Percentiles rank a stretch among this genome's conserved stretches.
Evolutionary conservation across 2,329 filamentous ascomycete genomes (phyloP).

Genomic region (Cladophialophora immunda): DNA sequence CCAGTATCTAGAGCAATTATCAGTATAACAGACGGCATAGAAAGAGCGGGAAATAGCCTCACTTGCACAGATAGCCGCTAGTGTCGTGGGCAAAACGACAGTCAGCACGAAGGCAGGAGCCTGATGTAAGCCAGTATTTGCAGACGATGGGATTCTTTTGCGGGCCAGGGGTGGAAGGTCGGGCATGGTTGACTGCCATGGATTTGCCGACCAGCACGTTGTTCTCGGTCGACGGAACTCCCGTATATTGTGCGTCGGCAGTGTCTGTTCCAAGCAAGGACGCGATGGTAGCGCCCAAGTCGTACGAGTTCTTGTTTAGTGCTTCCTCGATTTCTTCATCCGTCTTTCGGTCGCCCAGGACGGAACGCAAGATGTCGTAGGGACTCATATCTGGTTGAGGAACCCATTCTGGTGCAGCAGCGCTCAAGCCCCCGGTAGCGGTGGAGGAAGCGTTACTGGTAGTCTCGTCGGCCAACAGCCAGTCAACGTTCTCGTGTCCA

Average conservation of each 20-base stretch:
- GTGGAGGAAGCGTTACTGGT: conserved; percentile 82
- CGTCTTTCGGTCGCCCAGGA: conserved; percentile 84
- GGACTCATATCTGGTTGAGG: conserved; percentile 91
- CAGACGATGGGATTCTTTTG: conserved; percentile 89
- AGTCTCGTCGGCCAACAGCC: conserved; percentile 90
- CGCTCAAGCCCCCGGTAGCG: conserved; percentile 71
- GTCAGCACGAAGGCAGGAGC: conserved; percentile 94
- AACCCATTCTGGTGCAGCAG: conserved; percentile 82
- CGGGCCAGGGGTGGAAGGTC: conserved; percentile 79
- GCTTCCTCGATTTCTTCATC: conserved; percentile 96
- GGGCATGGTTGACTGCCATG: conserved; percentile 74
- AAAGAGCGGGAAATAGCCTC: conserved; percentile 55
- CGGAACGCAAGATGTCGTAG: conserved; percentile 96
- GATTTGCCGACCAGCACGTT: conserved; percentile 87
- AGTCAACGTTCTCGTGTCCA: conserved; percentile 94
- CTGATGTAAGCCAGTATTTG: conserved; percentile 95
- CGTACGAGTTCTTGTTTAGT: conserved; percentile 87
- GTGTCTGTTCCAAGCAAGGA: conserved; percentile 75
- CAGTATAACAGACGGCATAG: conserved; percentile 33
- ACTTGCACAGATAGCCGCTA: conserved; percentile 98
- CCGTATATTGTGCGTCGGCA: conserved; percentile 50
- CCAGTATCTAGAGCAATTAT: conserved; percentile 76
- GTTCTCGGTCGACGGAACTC: conserved; percentile 65
- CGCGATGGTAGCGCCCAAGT: conserved; percentile 89
- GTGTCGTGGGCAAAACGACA: conserved; percentile 97